These are phyloP conservation scores for Blastocystis sp. DNA, from an alignment of 352 stramenopile genomes.

Conservation along the genomic window DNA sequence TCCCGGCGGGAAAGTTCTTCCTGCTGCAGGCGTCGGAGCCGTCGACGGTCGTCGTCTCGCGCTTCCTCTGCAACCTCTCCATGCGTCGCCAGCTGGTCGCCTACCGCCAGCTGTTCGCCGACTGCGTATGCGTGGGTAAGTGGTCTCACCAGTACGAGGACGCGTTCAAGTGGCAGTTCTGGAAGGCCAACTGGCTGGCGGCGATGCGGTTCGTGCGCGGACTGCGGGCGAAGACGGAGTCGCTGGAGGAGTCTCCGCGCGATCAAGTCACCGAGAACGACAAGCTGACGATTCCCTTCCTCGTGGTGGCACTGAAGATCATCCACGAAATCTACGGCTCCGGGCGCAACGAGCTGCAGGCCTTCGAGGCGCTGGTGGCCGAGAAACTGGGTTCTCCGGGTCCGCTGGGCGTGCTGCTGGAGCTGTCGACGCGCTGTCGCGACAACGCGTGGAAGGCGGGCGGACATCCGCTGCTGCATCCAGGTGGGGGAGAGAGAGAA, in stretches of 20 bases:
- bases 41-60: conserved; percentile 11
- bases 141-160: background rate
- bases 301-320: conserved; percentile 49
- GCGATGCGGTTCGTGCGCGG: background rate
- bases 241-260: background rate
- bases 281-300: conserved; percentile 25
- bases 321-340: conserved; percentile 44
- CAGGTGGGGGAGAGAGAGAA: background rate
- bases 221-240: background rate
- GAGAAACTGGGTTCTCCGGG: background rate
- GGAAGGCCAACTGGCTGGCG: conserved; percentile 19
- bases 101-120: conserved; percentile 7
- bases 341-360: conserved; percentile 12
- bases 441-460: conserved; percentile 13
- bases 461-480: background rate
- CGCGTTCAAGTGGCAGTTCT: conserved; percentile 51
- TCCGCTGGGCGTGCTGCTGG: conserved; percentile 29
- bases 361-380: conserved; percentile 9
- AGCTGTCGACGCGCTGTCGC: conserved; percentile 27
- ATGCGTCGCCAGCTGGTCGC: conserved; percentile 20
- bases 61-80: conserved; percentile 5
- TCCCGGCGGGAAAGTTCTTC: conserved; percentile 9
- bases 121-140: background rate
- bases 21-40: background rate
- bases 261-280: background rate